Evolutionary conservation across 2,329 filamentous ascomycete species (phyloP).

Genomic region (Verticillium isaacii): DNA sequence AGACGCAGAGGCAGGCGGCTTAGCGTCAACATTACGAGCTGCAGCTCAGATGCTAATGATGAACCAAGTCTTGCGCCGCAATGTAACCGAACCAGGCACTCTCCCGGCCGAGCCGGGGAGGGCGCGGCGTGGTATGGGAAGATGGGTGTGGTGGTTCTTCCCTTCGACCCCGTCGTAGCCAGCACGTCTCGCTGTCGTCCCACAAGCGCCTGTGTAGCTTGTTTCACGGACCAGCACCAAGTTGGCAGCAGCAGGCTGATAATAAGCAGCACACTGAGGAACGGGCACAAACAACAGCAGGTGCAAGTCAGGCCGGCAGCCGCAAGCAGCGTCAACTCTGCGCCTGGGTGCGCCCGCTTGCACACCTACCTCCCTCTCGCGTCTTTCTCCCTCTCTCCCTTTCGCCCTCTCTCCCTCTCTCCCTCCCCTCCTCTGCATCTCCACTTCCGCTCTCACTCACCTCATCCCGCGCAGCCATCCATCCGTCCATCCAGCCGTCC

Average conservation of each 20-base stretch:
- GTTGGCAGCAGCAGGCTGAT: background rate
- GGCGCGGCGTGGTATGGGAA: background rate
- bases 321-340: background rate
- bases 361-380: too few species aligned
- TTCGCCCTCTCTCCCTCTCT: too few species aligned
- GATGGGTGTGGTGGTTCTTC: background rate
- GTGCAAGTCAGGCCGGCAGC: background rate
- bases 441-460: background rate
- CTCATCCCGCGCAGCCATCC: background rate
- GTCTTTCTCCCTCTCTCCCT: too few species aligned
- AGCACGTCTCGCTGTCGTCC: background rate
- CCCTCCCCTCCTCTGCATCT: background rate
- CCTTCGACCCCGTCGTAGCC: background rate
- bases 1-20: background rate
- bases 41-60: background rate
- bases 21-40: background rate
- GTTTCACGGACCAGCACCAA: background rate
- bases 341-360: background rate
- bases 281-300: background rate
- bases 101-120: background rate
- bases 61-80: background rate
- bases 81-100: background rate
- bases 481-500: background rate
- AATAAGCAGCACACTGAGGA: background rate
- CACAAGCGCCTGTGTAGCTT: background rate